Conservation (phyloP, 768 basidiomycete species). For the Termitomyces sp. region DNA sequence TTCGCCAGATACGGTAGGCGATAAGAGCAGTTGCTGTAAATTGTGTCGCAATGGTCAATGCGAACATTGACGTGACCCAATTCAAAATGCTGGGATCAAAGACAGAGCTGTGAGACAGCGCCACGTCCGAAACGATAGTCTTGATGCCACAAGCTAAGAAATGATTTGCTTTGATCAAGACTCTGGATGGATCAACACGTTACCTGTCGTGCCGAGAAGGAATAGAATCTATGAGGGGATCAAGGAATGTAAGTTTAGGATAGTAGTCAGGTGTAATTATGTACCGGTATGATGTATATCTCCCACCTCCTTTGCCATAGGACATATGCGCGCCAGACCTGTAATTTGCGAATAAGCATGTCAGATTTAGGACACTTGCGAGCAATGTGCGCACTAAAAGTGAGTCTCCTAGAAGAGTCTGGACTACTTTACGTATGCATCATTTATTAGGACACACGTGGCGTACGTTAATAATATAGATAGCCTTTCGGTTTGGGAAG, state of each 20-base stretch:
- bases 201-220: conserved; percentile 20
- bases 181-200: background rate
- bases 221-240: conserved; percentile 6
- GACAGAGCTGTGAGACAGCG: conserved; percentile 15
- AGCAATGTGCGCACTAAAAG: conserved; percentile 14
- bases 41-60: conserved; percentile 22
- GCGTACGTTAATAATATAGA: conserved; percentile 23
- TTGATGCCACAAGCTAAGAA: conserved; percentile 19
- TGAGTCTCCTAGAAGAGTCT: conserved; percentile 22
- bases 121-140: conserved; percentile 15
- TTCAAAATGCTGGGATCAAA: conserved; percentile 19
- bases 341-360: background rate
- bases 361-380: background rate
- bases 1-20: conserved; percentile 17
- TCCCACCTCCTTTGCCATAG: conserved; percentile 19
- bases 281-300: conserved; percentile 16
- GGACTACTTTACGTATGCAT: background rate
- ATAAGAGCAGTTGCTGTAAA: conserved; percentile 19
- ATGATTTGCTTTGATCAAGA: background rate
- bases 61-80: conserved; percentile 22
- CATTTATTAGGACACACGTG: background rate
- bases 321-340: conserved; percentile 23
- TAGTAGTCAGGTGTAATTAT: background rate
- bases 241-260: background rate
- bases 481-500: conserved; percentile 20